phyloP scores from a whole-genome alignment of 306 rosid genomes.

The Acacia confusa region DNA sequence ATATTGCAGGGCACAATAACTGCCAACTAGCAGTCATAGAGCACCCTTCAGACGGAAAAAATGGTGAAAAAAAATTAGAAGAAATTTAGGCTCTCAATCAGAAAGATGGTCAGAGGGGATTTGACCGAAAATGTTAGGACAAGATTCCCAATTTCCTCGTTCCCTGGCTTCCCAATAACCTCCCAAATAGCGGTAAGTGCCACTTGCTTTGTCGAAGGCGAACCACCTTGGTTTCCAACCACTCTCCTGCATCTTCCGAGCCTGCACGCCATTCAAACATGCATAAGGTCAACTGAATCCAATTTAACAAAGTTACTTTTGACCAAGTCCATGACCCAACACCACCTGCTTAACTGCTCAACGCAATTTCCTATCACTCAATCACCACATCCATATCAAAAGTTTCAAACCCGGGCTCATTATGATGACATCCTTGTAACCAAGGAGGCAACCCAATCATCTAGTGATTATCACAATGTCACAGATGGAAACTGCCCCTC shows the following conservation, averaged over 20 bases:
- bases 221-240: constrained; percentile 98
- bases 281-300: constrained; percentile 9
- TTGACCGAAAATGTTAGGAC: constrained; percentile 90
- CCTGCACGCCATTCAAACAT: constrained; percentile 49
- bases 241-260: constrained; percentile 91
- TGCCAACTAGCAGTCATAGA: constrained; percentile 31
- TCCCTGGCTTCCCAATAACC: constrained; percentile 96
- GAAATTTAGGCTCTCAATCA: constrained; percentile 44
- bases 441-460: not conserved
- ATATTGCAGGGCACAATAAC: constrained; percentile 35
- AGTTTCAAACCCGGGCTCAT: not conserved
- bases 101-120: constrained; percentile 62
- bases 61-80: constrained; percentile 31
- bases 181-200: constrained; percentile 64
- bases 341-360: not conserved
- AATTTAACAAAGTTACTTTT: not conserved
- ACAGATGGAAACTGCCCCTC: not conserved
- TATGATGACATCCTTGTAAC: not conserved
- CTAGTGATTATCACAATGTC: not conserved
- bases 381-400: not conserved
- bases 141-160: constrained; percentile 65
- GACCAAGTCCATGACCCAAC: not conserved
- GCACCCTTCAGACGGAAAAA: constrained; percentile 28
- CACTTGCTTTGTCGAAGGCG: constrained; percentile 63
- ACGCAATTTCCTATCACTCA: constrained; percentile 3